Evolutionary conservation across 805 yeast genomes (phyloP).

Genomic region (Lipomyces spencermartinsiae): DNA sequence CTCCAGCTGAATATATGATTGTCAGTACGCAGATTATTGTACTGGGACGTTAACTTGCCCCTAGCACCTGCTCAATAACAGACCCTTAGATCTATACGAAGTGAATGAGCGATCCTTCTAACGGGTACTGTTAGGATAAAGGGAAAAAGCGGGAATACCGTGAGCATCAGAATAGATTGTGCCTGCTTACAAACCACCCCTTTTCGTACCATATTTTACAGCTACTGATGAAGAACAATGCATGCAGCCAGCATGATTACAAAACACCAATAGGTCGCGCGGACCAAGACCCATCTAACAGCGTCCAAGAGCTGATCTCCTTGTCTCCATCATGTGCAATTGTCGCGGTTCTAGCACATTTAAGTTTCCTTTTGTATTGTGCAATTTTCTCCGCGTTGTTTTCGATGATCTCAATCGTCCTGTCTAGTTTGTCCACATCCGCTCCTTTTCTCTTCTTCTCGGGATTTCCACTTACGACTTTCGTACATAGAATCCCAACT

Average conservation of each 20-base stretch:
- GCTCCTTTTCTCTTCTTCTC: background rate
- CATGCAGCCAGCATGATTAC: background rate
- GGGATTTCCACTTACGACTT: background rate
- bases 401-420: background rate
- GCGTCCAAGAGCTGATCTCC: background rate
- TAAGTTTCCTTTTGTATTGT: background rate
- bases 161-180: background rate
- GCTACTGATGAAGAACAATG: background rate
- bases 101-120: background rate
- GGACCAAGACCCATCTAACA: conserved; percentile 17
- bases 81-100: background rate
- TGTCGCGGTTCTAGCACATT: background rate
- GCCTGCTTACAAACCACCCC: background rate
- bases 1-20: background rate
- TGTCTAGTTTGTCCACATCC: background rate
- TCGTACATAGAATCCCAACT: conserved; percentile 11
- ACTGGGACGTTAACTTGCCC: background rate
- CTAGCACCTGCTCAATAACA: background rate
- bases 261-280: conserved; percentile 25
- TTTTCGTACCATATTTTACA: background rate
- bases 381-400: background rate
- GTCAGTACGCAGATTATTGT: background rate
- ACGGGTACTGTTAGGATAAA: background rate
- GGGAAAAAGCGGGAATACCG: background rate
- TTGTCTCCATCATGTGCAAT: background rate